Conservation (phyloP, 805 yeast genomes). For the Barnettozyma sucrosica region DNA sequence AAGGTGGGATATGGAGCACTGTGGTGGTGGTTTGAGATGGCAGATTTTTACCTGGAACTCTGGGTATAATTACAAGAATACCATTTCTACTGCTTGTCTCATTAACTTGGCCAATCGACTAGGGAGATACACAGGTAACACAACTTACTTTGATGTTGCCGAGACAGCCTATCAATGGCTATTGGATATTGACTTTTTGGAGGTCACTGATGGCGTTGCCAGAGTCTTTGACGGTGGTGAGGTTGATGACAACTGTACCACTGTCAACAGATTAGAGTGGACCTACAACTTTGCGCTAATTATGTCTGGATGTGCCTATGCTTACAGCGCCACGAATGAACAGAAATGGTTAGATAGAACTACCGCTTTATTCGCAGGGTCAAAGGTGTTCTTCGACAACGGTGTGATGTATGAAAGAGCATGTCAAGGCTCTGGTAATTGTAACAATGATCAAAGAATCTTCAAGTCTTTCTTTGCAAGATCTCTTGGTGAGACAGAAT, state of each 20-base stretch:
- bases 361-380: slow-evolving; percentile 37
- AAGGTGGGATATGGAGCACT: slow-evolving; percentile 51
- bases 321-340: slow-evolving; percentile 55
- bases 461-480: slow-evolving; percentile 68
- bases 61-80: slow-evolving; percentile 61
- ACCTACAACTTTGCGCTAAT: slow-evolving; percentile 66
- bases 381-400: slow-evolving; percentile 41
- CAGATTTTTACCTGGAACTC: slow-evolving; percentile 67
- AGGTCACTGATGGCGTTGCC: slow-evolving; percentile 28
- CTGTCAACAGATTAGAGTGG: slow-evolving; percentile 51
- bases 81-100: slow-evolving; percentile 58
- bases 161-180: slow-evolving; percentile 56
- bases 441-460: slow-evolving; percentile 74
- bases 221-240: slow-evolving; percentile 55
- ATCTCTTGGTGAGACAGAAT: slow-evolving; percentile 52
- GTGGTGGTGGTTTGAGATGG: slow-evolving; percentile 70
- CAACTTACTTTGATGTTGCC: slow-evolving; percentile 48
- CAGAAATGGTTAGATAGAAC: slow-evolving; percentile 46
- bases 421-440: slow-evolving; percentile 44
- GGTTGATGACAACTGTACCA: slow-evolving; percentile 41
- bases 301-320: slow-evolving; percentile 63
- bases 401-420: slow-evolving; percentile 55
- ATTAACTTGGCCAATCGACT: slow-evolving; percentile 59
- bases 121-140: slow-evolving; percentile 55
- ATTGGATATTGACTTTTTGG: slow-evolving; percentile 42